Evolutionary conservation across 2,329 filamentous ascomycete genomes (phyloP), one percentile per base, ranked within the genome.

Genomic region (Corynespora cassiicola): DNA sequence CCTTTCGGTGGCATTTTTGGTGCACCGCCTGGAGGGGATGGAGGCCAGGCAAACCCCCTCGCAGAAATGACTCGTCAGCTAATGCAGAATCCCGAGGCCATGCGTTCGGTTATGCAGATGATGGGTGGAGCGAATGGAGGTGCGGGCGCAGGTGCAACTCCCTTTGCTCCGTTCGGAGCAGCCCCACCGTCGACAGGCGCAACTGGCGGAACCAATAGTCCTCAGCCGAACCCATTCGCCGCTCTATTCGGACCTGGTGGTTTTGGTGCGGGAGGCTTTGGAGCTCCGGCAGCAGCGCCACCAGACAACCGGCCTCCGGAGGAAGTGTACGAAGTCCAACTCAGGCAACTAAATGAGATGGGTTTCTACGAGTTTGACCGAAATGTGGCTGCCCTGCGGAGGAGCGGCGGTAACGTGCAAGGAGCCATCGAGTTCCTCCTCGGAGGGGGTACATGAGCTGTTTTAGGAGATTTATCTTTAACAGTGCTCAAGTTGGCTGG

Each of bases 311-410:
- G 92, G 47, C 91, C 94, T 4, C 92, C 94, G 0, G 94, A 99
- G 75, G 94, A 97, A 70, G 78, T 89, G 42, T 99, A 96, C 58
- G 90, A 88, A 3, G 85, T 88, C 20, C 92, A 99, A 71, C 76
- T 99, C 32, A 79, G 90, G 44, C 90, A 97, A 72, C 74, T 99
- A 47, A 99, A 99, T 67, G 94, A 97, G 52, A 99, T 99, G 94
- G 94, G 94, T 3, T 99, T 99, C 72, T 96, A 84, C 65, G 91
- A 99, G 63, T 99, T 97, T 62, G 92, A 99, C 35, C 77, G 88
- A 54, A 99, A 99, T 56, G 83, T 99, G 20, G 84, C 87, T 39
- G 94, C 94, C 5, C 73, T 99, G 60, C 80, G 92, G 68, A 81
- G 92, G 58, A 89, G 88, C 44, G 94, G 94, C 7, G 94, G 94